Evolutionary conservation across 2,329 filamentous ascomycete species (phyloP).

Genomic region (Alternaria ethzedia): DNA sequence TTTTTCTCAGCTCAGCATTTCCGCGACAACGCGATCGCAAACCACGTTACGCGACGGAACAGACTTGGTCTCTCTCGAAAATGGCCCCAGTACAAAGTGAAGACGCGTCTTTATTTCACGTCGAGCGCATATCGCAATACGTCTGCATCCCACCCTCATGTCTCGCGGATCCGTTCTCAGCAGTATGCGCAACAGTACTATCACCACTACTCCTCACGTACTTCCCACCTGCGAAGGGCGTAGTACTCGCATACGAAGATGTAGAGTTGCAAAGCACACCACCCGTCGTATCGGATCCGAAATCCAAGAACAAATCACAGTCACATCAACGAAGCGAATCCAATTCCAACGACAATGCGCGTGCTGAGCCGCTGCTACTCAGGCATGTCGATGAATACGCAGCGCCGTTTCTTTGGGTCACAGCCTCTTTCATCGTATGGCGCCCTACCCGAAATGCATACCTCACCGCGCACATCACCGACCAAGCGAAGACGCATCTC

Average conservation of each 20-base stretch:
- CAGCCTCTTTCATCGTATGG: slow-evolving; percentile 84
- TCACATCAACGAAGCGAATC: slow-evolving; percentile 14
- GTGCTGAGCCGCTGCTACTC: slow-evolving; percentile 23
- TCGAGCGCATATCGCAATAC: slow-evolving; percentile 81
- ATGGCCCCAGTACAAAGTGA: slow-evolving; percentile 36
- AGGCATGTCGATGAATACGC: slow-evolving; percentile 70
- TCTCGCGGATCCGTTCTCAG: slow-evolving; percentile 72
- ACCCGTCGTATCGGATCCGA: neutral
- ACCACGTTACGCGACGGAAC: slow-evolving; percentile 5
- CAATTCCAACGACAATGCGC: slow-evolving; percentile 1
- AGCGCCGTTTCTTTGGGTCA: slow-evolving; percentile 86
- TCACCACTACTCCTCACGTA: slow-evolving; percentile 78
- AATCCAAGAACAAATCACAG: slow-evolving; percentile 8
- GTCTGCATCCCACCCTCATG: slow-evolving; percentile 75
- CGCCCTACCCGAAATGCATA: slow-evolving; percentile 74
- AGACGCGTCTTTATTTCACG: slow-evolving; percentile 65
- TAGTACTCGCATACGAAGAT: slow-evolving; percentile 77
- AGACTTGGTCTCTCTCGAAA: slow-evolving; percentile 1
- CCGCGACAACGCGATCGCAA: slow-evolving; percentile 24
- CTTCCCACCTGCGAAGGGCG: slow-evolving; percentile 72
- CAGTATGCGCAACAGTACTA: slow-evolving; percentile 75
- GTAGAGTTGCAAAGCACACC: slow-evolving; percentile 69
- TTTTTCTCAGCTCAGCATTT: slow-evolving; percentile 31
- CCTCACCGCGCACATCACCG: slow-evolving; percentile 81
- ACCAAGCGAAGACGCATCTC: slow-evolving; percentile 88